phyloP scores from a whole-genome alignment of 2,329 filamentous ascomycete genomes.

The Cryphonectria naterciae region DNA sequence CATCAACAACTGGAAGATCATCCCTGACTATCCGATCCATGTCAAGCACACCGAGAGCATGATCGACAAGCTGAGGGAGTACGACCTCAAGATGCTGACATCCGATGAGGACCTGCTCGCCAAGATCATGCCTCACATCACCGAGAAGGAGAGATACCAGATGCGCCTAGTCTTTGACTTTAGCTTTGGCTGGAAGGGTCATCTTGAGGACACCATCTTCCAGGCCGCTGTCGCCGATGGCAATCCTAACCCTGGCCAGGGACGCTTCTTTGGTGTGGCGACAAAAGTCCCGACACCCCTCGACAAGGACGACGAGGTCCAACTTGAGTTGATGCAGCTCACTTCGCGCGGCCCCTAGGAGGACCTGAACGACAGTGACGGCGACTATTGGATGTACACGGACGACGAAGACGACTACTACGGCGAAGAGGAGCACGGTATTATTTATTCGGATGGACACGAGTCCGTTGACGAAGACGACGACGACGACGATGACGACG shows the following conservation, averaged over 20 bases:
- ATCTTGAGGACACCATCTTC: constrained; percentile 40
- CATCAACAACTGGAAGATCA: constrained; percentile 43
- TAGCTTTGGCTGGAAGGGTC: constrained; percentile 41
- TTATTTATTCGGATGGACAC: background rate
- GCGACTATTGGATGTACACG: constrained; percentile 10
- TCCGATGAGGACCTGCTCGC: constrained; percentile 43
- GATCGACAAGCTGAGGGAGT: constrained; percentile 21
- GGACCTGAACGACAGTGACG: background rate
- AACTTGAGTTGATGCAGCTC: constrained; percentile 16
- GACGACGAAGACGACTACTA: background rate
- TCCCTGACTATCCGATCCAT: constrained; percentile 33
- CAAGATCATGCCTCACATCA: constrained; percentile 39
- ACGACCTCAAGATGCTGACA: constrained; percentile 41
- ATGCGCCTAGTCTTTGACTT: constrained; percentile 42
- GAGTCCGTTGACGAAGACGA: background rate
- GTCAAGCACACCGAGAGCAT: constrained; percentile 27
- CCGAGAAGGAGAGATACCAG: constrained; percentile 35
- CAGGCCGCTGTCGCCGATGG: constrained; percentile 43
- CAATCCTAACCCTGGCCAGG: constrained; percentile 40
- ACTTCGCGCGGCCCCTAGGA: constrained; percentile 16
- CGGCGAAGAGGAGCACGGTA: constrained; percentile 10
- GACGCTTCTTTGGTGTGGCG: constrained; percentile 45
- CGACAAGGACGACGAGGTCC: background rate
- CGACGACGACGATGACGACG: background rate
- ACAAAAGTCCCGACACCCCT: constrained; percentile 30